Percentiles rank a stretch among this genome's conserved stretches.
Conservation (phyloP, 2,329 filamentous ascomycete genomes). For the Beauveria pseudobassiana region DNA sequence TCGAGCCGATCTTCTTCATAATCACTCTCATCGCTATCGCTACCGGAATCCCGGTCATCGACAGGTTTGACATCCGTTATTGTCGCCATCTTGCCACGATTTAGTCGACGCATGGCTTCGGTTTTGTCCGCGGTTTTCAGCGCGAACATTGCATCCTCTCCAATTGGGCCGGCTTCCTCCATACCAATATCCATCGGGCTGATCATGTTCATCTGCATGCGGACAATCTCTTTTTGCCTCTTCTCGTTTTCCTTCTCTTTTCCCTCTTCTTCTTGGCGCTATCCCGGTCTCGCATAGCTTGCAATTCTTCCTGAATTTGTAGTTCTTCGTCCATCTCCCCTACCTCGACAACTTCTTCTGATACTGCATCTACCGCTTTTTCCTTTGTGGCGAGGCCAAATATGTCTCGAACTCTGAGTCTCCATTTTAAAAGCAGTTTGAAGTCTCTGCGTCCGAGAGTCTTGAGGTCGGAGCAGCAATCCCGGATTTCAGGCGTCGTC, state of each 20-base stretch:
- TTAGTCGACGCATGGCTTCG: constrained; percentile 53
- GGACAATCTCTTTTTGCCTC: constrained; percentile 89
- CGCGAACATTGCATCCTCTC: constrained; percentile 78
- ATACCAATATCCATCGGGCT: constrained; percentile 93
- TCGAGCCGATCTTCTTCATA: constrained; percentile 79
- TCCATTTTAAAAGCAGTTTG: constrained; percentile 81
- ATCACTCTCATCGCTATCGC: constrained; percentile 61
- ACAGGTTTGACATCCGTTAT: constrained; percentile 48
- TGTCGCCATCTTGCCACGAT: constrained; percentile 69
- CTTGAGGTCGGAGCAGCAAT: constrained; percentile 76
- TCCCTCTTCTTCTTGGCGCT: constrained; percentile 72
- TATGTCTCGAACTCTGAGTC: constrained; percentile 78
- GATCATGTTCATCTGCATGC: constrained; percentile 96
- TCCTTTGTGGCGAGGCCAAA: constrained; percentile 83
- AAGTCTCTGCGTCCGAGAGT: constrained; percentile 93
- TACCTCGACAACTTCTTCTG: constrained; percentile 70
- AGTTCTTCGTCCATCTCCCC: constrained; percentile 93
- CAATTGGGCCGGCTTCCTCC: constrained; percentile 72
- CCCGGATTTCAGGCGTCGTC: constrained; percentile 73
- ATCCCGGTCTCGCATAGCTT: constrained; percentile 74
- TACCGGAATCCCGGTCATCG: constrained; percentile 29
- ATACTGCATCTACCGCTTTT: constrained; percentile 34
- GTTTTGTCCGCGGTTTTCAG: constrained; percentile 76
- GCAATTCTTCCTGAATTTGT: constrained; percentile 79
- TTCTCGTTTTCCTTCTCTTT: constrained; percentile 83